Percentiles rank a stretch among this genome's conserved stretches.
Evolutionary conservation across 2,329 filamentous ascomycete species (phyloP).

Genomic region (Fusarium sp.): DNA sequence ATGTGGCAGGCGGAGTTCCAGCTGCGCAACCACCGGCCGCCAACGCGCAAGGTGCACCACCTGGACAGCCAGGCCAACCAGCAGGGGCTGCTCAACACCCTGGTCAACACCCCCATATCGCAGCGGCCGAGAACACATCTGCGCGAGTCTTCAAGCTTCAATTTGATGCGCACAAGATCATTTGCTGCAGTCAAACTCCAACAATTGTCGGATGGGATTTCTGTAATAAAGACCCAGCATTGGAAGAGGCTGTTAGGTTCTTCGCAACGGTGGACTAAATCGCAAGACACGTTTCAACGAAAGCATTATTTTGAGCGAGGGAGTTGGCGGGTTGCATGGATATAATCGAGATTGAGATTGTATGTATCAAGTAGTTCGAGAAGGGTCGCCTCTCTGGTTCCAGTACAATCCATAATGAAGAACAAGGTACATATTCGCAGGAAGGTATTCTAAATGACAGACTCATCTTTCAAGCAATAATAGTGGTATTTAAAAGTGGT

Average conservation of each 20-base stretch:
- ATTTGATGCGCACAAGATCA: constrained; percentile 91
- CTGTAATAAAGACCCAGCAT: constrained; percentile 83
- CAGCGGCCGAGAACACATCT: constrained; percentile 59
- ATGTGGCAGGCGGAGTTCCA: not conserved
- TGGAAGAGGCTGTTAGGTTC: constrained; percentile 81
- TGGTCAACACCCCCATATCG: constrained; percentile 57
- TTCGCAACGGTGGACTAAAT: constrained; percentile 70
- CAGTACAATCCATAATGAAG: not conserved
- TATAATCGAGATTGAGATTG: constrained; percentile 10
- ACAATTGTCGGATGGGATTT: constrained; percentile 99
- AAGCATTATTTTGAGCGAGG: constrained; percentile 38
- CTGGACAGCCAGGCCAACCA: constrained; percentile 27
- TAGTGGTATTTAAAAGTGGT: not conserved
- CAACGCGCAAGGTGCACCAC: constrained; percentile 39
- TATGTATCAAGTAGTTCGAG: constrained; percentile 19
- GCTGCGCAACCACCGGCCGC: constrained; percentile 25
- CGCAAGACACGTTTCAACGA: not conserved
- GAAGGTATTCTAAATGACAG: not conserved
- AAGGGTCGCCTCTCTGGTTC: constrained; percentile 1
- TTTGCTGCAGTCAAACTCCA: constrained; percentile 92
- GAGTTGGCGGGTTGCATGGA: constrained; percentile 31
- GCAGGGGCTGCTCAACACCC: constrained; percentile 1
- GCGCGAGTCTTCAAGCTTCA: constrained; percentile 93
- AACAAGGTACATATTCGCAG: not conserved
- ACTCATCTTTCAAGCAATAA: not conserved